Base-by-base conservation (phyloP, 2,329 filamentous ascomycete genomes). In the Diaporthe helianthi region DNA sequence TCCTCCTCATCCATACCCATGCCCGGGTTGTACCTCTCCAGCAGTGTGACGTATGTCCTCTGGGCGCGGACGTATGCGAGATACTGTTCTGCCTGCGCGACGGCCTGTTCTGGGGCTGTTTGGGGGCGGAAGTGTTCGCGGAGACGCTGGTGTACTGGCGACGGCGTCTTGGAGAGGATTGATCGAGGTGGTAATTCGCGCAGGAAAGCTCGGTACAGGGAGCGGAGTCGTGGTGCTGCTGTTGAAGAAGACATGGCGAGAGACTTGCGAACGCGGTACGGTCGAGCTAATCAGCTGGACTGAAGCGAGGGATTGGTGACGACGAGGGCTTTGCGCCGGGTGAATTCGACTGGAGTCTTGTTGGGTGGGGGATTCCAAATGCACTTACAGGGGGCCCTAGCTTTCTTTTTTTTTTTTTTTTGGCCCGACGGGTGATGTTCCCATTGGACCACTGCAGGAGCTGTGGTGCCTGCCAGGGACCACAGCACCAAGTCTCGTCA, bases 1-100 rank as follows among this genome's bases (percentile, higher is more conserved):
- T 98, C 94, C 80, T 97, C 90, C 78, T 90, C 91, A 73, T 92
- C 89, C 91, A 97, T 93, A 73, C 89, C 88, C 89, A 97, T 93
- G 22, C 94, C 94, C 0, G 94, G 94, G 79, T 98, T 98, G 81
- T 99, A 98, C 75, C 94, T 87, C 81, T 98, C 94, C 46, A 98
- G 79, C 52, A 98, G 82, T 19, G 89, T 90, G 31, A 89, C 87
- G 79, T 98, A 98, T 78, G 88, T 88, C 65, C 94, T 86, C 83
- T 99, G 96, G n/a, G 94, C 91, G 74, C 89, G 88, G 24, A 96
- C 85, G 78, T 97, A 98, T 69, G 89, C 86, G 31, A 94, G 81
- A 73, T 93, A 89, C 79, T 98, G 93, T 72, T 93, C 89, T n/a
- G 89, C 91, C 73, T 93, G 76, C 61, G 74, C 72, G 53, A 73